Conservation (phyloP, 2,329 filamentous ascomycete genomes). For the Thielaviopsis punctulata region DNA sequence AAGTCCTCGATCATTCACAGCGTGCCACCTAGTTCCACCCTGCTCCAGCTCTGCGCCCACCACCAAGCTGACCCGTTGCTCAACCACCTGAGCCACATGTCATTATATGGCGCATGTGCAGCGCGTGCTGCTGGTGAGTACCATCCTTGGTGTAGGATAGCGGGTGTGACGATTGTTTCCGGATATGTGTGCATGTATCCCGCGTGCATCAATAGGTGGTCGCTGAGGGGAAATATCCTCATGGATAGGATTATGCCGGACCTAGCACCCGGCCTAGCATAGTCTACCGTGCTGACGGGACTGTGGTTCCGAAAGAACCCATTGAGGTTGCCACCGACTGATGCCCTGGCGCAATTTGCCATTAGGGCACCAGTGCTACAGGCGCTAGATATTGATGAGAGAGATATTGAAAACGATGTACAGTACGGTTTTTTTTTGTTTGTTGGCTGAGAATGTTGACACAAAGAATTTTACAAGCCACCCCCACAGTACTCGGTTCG, state of each 20-base stretch:
- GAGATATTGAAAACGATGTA: too few species aligned
- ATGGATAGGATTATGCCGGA: constrained; percentile 24
- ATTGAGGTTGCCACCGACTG: constrained; percentile 22
- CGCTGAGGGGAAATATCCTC: constrained; percentile 37
- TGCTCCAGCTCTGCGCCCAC: constrained; percentile 18
- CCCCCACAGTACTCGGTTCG: too few species aligned
- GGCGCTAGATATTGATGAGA: constrained; percentile 34
- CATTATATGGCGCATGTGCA: constrained; percentile 34
- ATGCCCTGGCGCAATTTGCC: constrained; percentile 27
- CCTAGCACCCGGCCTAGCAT: constrained; percentile 28
- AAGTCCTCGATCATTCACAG: constrained; percentile 11
- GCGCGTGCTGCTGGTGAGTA: constrained; percentile 37
- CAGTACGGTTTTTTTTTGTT: too few species aligned
- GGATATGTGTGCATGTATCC: constrained; percentile 28
- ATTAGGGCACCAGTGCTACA: constrained; percentile 25
- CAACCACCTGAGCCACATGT: constrained; percentile 23
- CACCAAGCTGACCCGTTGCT: not conserved
- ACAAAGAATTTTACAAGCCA: too few species aligned
- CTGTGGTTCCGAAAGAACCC: constrained; percentile 38
- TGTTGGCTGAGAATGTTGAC: too few species aligned
- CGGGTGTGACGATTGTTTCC: constrained; percentile 28
- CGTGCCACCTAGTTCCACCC: constrained; percentile 19
- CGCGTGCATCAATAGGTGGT: constrained; percentile 35
- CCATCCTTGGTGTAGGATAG: constrained; percentile 34
- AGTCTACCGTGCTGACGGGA: constrained; percentile 8